Evolutionary conservation across 1,139 yeast genomes (phyloP).

Genomic region (Blastobotrys ciferrii): DNA sequence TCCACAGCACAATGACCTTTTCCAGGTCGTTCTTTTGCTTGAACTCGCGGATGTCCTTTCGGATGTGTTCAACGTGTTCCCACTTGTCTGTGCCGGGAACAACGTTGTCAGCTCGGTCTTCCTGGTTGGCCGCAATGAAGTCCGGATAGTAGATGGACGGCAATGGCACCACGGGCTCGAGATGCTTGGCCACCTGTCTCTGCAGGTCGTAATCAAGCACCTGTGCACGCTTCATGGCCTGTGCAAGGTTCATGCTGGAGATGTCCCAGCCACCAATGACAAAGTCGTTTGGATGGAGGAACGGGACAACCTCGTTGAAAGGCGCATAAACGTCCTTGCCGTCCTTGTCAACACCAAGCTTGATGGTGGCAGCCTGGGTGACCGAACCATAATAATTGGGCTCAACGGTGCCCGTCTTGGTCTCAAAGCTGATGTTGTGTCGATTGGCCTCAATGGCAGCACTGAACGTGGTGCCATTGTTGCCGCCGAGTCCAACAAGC

Average conservation of each 20-base stretch:
- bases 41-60: slow-evolving; percentile 79
- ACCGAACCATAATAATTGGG: slow-evolving; percentile 96
- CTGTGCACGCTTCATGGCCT: slow-evolving; percentile 81
- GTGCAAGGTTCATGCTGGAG: slow-evolving; percentile 62
- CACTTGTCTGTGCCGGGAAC: slow-evolving; percentile 74
- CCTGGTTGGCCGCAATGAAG: slow-evolving; percentile 93
- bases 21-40: slow-evolving; percentile 72
- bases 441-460: slow-evolving; percentile 87
- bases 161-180: slow-evolving; percentile 67
- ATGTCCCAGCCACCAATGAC: slow-evolving; percentile 96
- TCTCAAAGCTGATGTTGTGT: slow-evolving; percentile 71
- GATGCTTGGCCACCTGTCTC: slow-evolving; percentile 64
- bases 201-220: slow-evolving; percentile 87
- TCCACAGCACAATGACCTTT: slow-evolving; percentile 89
- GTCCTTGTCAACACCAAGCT: slow-evolving; percentile 76
- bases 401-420: slow-evolving; percentile 73
- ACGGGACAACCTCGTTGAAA: slow-evolving; percentile 82
- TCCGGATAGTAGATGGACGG: slow-evolving; percentile 92
- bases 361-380: slow-evolving; percentile 87
- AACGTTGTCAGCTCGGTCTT: slow-evolving; percentile 86
- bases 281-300: slow-evolving; percentile 86
- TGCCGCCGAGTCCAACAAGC: slow-evolving; percentile 95
- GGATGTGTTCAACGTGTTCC: slow-evolving; percentile 84
- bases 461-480: slow-evolving; percentile 89
- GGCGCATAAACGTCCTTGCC: slow-evolving; percentile 94